Base-by-base conservation (phyloP, 2,329 filamentous ascomycete species). In the Akanthomyces muscarius region DNA sequence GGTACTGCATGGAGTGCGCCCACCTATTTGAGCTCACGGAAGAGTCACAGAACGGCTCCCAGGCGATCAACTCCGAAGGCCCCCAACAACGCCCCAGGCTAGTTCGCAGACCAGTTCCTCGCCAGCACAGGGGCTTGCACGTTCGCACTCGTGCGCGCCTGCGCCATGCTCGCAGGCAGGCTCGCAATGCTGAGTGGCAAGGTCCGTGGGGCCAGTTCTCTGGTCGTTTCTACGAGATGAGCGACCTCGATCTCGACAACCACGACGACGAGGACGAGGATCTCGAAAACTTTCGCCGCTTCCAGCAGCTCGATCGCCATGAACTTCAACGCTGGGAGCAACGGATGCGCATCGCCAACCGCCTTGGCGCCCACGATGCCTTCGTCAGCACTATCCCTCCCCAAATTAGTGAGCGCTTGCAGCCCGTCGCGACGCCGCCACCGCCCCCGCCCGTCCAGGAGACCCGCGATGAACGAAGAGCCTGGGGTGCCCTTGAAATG, bases 401-500 rank as follows among this genome's bases (percentile, higher is more conserved):
- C 5, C 75, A 78, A 48, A 84, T 91, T 50, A 87, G 88, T 62
- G 82, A 88, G 64, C 83, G 88, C 52, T 78, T 88, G 54, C 83
- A 86, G 63, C 78, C 82, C 70, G 77, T 61, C 30, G 57, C 63
- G 41, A 57, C 59, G 21, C 48, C 59, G 25, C 53, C 78, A 74
- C 65, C 63, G 54, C 72, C 70, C 69, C 77, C 76, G 48, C 85
- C 77, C 0, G 73, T 77, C 18, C 76, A 86, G 44, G 90, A 96
- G 74, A 90, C 89, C 8, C 79, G 88, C 48, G 92, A 97, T 68
- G 92, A 96, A 74, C 82, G 89, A 61, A 83, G 87, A 63, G 92
- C 94, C 4, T 97, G 94, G 95, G 91, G 92, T 66, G 92, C 90
- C 23, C 88, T 98, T 66, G 93, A 97, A 68, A 90, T 89, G 73